Conservation (phyloP, 805 yeast species). For the Cyberlindnera samutprakarnensis region DNA sequence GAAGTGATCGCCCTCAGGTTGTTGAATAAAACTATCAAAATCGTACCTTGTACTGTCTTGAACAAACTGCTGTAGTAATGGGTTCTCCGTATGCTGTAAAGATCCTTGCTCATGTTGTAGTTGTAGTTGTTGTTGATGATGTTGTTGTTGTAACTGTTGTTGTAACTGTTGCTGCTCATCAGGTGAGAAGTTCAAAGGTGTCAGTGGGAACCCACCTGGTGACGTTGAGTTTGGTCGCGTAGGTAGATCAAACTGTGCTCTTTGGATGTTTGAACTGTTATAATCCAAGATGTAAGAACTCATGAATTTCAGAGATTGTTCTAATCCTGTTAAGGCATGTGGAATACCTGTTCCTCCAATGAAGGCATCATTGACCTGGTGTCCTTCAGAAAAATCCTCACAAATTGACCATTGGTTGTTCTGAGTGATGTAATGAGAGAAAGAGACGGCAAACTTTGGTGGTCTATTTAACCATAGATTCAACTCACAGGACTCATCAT, state of each 20-base stretch:
- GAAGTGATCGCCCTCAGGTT: slow-evolving; percentile 7
- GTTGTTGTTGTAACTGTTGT: background rate
- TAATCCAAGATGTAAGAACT: slow-evolving; percentile 45
- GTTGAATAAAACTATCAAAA: slow-evolving; percentile 11
- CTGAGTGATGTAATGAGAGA: slow-evolving; percentile 43
- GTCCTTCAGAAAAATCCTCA: slow-evolving; percentile 80
- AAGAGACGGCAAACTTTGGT: slow-evolving; percentile 76
- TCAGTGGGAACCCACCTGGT: slow-evolving; percentile 10
- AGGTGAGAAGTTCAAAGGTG: slow-evolving; percentile 1
- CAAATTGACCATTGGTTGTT: slow-evolving; percentile 73
- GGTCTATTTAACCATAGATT: slow-evolving; percentile 45
- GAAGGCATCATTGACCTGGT: slow-evolving; percentile 66
- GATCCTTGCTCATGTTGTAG: background rate
- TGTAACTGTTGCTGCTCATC: slow-evolving; percentile 1
- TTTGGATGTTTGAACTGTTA: slow-evolving; percentile 27
- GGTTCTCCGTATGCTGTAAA: slow-evolving; percentile 2
- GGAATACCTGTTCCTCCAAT: slow-evolving; percentile 57
- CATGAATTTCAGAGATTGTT: slow-evolving; percentile 42
- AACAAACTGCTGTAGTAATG: slow-evolving; percentile 9
- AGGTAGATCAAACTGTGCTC: slow-evolving; percentile 18
- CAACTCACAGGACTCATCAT: slow-evolving; percentile 33
- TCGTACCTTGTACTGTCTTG: slow-evolving; percentile 8
- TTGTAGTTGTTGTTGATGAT: background rate
- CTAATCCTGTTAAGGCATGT: slow-evolving; percentile 58
- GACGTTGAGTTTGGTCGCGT: slow-evolving; percentile 14